Evolutionary conservation across 2,329 filamentous ascomycete species (phyloP).

Genomic region (Aspergillus nomiae): DNA sequence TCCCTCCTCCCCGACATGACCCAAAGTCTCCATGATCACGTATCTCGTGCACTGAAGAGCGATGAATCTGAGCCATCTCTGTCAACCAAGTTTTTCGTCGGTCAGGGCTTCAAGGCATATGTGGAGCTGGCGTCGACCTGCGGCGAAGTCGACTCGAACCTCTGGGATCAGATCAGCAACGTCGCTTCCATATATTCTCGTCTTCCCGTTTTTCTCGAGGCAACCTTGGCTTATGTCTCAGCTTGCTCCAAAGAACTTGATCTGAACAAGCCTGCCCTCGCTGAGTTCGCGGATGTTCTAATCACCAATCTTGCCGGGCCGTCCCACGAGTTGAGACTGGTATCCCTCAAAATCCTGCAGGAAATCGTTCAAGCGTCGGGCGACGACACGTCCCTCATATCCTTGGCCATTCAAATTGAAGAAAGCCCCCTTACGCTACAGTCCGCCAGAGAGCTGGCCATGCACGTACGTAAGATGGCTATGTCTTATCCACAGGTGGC

Average conservation of each 20-base stretch:
- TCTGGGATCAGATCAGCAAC: constrained; percentile 68
- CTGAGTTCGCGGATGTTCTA: constrained; percentile 65
- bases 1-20: constrained; percentile 68
- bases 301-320: constrained; percentile 73
- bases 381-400: constrained; percentile 46
- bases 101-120: constrained; percentile 73
- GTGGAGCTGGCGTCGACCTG: constrained; percentile 64
- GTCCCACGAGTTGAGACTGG: constrained; percentile 72
- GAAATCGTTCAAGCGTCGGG: constrained; percentile 53
- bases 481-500: constrained; percentile 62
- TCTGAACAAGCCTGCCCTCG: constrained; percentile 58
- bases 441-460: constrained; percentile 74
- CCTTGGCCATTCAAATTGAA: constrained; percentile 76
- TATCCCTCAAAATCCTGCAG: constrained; percentile 71
- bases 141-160: constrained; percentile 58
- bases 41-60: constrained; percentile 66
- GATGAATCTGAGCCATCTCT: constrained; percentile 62
- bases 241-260: constrained; percentile 27
- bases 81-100: constrained; percentile 71
- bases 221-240: constrained; percentile 56
- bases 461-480: constrained; percentile 80
- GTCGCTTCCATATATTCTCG: constrained; percentile 68
- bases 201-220: constrained; percentile 67
- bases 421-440: constrained; percentile 76
- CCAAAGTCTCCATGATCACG: constrained; percentile 65